A percentile compares a stretch with the other conserved stretches of the same genome.
phyloP scores from a whole-genome alignment of 78 protist genomes.

The Monosiga brevicollis region DNA sequence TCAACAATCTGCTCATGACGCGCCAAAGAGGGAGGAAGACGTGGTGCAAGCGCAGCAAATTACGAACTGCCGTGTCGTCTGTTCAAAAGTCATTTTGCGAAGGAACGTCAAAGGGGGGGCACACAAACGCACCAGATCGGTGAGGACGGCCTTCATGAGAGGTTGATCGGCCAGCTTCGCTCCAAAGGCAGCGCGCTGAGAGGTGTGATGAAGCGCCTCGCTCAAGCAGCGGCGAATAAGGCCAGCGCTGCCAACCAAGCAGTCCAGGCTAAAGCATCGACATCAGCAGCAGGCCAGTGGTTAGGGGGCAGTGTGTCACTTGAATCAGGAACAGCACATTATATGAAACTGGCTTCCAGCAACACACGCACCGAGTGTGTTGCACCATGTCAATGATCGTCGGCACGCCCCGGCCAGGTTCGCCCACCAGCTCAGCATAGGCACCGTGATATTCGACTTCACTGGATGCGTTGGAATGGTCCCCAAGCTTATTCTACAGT shows the following conservation, averaged over 20 bases:
- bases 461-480: slow-evolving; percentile 16
- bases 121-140: neutral
- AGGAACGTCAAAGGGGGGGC: neutral
- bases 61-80: too few species aligned
- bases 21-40: neutral
- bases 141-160: neutral
- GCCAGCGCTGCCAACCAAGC: neutral
- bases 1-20: neutral
- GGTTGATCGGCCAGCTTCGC: neutral
- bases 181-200: neutral
- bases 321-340: too few species aligned
- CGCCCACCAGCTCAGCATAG: slow-evolving; percentile 1
- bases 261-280: neutral
- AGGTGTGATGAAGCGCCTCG: neutral
- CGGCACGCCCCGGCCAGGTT: slow-evolving; percentile 19
- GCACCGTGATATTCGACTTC: slow-evolving; percentile 26
- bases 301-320: too few species aligned
- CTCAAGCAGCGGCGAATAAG: neutral
- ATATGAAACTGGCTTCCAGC: too few species aligned
- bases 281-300: neutral
- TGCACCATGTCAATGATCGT: slow-evolving; percentile 30
- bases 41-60: too few species aligned
- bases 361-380: slow-evolving; percentile 7
- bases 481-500: slow-evolving; percentile 19
- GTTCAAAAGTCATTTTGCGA: too few species aligned